Evolutionary conservation across 371 early-diverging fungal genomes (phyloP), one percentile per base, ranked within the genome.

Genomic region (Rhizomucor miehei): DNA sequence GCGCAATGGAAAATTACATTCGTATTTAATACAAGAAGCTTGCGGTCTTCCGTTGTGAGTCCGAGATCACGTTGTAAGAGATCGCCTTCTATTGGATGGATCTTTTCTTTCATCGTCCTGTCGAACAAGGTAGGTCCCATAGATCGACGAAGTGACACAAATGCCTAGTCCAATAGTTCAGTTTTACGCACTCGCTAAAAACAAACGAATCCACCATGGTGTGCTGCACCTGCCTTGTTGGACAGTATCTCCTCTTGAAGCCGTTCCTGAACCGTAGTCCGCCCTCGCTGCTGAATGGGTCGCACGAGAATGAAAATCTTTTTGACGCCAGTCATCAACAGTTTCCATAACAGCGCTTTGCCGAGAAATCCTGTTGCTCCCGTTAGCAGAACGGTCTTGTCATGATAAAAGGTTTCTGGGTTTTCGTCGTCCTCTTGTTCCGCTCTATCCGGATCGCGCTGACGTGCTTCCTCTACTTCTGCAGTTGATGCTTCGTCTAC

Each of bases 291-390:
- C 1, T 52, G 29, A 29, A 49, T 54, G 1, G 60, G 60, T 14
- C 75, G 65, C 4, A 78, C 47, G 0, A 78, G 34, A 25, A 78
- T 17, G 54, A 62, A 71, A 16, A 78, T 65, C 34, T 59, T 73
- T 11, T 34, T 19, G 4, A 43, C 49, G 13, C 72, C 68, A 13
- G 74, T 40, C 5, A 60, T 43, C 13, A 86, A 51, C 9, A 82
- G 47, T 47, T 82, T 80, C 69, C 82, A 81, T 4, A 86, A 60
- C 5, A 84, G 56, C 0, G 81, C 77, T 60, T 86, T 86, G 41
- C 86, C 86, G 34, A 86, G 67, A 52, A 81, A 86, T 4, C 84
- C 86, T 1, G 86, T 83, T 0, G 80, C 79, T 4, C 86, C 86
- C 0, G 86, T 86, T 20, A 86, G 47, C 29, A 86, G 65, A 37